These are phyloP conservation scores for Scleroderma bovista DNA, from an alignment of 768 basidiomycete species.

Conservation along the genomic window DNA sequence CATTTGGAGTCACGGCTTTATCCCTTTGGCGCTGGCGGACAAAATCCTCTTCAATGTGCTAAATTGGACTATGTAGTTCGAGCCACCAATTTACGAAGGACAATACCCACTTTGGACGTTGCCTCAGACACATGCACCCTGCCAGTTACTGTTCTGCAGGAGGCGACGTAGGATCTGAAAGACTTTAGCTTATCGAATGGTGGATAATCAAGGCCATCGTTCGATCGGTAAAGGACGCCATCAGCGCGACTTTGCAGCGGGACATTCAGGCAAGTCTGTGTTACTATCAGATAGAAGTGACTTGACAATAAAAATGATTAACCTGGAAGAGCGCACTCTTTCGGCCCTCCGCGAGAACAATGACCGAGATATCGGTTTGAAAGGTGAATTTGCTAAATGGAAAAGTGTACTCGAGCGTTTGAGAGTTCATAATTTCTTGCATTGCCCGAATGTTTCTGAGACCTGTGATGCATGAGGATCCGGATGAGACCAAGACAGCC, in stretches of 20 bases:
- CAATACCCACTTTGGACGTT: slow-evolving; percentile 49
- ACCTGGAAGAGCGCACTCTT: slow-evolving; percentile 75
- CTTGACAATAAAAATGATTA: neutral
- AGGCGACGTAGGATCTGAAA: slow-evolving; percentile 56
- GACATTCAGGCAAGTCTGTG: slow-evolving; percentile 55
- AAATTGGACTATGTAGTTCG: neutral
- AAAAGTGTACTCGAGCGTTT: slow-evolving; percentile 69
- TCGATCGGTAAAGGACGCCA: slow-evolving; percentile 43
- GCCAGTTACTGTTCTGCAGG: slow-evolving; percentile 46
- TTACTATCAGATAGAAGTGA: neutral
- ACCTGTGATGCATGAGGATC: neutral
- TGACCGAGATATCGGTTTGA: slow-evolving; percentile 63
- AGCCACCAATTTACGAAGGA: neutral
- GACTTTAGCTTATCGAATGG: slow-evolving; percentile 39
- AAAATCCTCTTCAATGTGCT: slow-evolving; percentile 80
- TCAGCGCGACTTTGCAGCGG: slow-evolving; percentile 37
- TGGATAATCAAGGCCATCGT: slow-evolving; percentile 41
- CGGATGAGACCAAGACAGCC: neutral
- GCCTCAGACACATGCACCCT: slow-evolving; percentile 47
- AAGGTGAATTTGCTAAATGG: slow-evolving; percentile 73
- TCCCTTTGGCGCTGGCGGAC: slow-evolving; percentile 39
- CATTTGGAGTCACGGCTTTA: slow-evolving; percentile 43
- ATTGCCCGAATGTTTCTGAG: neutral
- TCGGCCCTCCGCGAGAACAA: slow-evolving; percentile 57
- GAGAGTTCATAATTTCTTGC: slow-evolving; percentile 57